Evolutionary conservation across 2,329 filamentous ascomycete genomes (phyloP), one percentile per base, ranked within the genome.

Genomic region (Trichothecium sympodiale): DNA sequence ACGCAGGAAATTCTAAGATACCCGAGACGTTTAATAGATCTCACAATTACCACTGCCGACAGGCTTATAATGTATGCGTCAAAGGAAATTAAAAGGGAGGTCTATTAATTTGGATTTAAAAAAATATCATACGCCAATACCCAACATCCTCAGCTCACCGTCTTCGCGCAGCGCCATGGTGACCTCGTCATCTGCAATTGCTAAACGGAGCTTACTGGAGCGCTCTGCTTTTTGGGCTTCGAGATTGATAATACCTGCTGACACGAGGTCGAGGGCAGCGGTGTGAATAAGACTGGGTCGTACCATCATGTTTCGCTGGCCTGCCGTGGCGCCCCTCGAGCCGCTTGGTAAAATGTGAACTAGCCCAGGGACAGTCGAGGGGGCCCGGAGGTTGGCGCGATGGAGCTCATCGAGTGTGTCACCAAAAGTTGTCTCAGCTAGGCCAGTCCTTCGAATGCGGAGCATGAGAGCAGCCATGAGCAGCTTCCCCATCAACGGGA

Each of bases 121-220:
- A 10, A 25, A 30, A 17, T 35, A 34, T 52, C 46, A 60, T 46
- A 61, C 49, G 43, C 50, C 52, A 43, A 88, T 71, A 20, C 85
- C 84, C 50, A 94, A 65, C 28, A 82, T 80, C 57, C 80, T 87
- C 37, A 93, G 80, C 52, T 95, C 86, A 7, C 74, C 75, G 61
- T 98, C 91, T 45, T 94, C 88, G 40, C 81, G 77, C 46, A 96
- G 77, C 20, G 89, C 91, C 53, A 86, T 73, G 53, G 81, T 81
- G 18, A 98, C 77, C 59, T 98, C 89, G 50, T 96, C 89, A 41
- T 94, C 85, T 10, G 84, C 83, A 45, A 96, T 80, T 16, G 84
- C 78, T 38, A 98, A 66, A 38, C 89, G 71, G 29, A 98, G 74
- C 56, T 93, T 88, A 38, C 86, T 89, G 16, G 85, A 86, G 30